Percentiles rank a stretch among this genome's conserved stretches.
phyloP scores from a whole-genome alignment of 2,329 filamentous ascomycete genomes.

The Colletotrichum cuscutae region DNA sequence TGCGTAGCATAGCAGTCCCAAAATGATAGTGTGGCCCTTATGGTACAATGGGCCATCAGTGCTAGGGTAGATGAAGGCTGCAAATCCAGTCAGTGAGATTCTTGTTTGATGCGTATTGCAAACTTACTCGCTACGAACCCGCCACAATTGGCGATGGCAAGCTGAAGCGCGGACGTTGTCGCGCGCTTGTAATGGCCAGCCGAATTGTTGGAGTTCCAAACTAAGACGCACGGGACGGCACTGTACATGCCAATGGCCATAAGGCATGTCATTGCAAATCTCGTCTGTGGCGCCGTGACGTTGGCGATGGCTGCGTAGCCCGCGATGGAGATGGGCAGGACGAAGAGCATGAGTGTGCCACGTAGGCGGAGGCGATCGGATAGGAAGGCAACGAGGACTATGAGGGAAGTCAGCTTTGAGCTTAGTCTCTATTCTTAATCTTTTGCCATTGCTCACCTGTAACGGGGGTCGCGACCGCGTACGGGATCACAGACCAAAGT shows the following conservation, averaged over 20 bases:
- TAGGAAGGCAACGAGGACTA: conserved; percentile 63
- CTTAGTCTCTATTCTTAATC: accelerated
- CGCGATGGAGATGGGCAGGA: conserved; percentile 70
- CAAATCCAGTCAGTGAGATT: background rate
- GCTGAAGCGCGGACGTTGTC: conserved; percentile 72
- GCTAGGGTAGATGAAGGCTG: conserved; percentile 70
- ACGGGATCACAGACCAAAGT: conserved; percentile 72
- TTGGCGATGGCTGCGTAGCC: conserved; percentile 74
- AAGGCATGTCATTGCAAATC: conserved; percentile 75
- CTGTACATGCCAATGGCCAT: conserved; percentile 74
- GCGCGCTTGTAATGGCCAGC: conserved; percentile 77
- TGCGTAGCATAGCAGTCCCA: conserved; percentile 68
- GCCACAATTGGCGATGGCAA: conserved; percentile 74
- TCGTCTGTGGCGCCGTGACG: conserved; percentile 58
- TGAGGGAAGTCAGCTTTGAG: background rate
- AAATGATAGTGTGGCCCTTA: conserved; percentile 69
- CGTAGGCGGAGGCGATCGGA: conserved; percentile 70
- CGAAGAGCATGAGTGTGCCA: conserved; percentile 71
- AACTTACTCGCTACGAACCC: conserved; percentile 70
- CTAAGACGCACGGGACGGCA: conserved; percentile 70
- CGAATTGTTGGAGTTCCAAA: conserved; percentile 75
- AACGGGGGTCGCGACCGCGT: conserved; percentile 67
- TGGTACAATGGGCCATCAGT: conserved; percentile 67
- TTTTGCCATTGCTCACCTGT: conserved; percentile 51
- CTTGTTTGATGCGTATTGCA: accelerated